These are phyloP conservation scores for Taiwanofungus camphoratus DNA, from an alignment of 1,284 basidiomycete species.

Conservation along the genomic window DNA sequence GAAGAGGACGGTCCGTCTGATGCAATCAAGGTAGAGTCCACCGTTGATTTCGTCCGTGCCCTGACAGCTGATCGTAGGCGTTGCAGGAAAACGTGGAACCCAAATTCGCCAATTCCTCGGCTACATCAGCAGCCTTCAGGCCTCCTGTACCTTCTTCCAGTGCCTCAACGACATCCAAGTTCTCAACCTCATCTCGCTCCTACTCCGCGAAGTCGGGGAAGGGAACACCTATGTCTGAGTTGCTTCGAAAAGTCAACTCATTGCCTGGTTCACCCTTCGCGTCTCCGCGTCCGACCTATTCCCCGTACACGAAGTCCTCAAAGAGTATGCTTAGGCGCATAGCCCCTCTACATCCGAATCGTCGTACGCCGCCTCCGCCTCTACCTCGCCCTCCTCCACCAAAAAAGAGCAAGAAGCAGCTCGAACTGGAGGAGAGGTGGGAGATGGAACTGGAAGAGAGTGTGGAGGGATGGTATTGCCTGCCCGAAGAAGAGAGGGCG, in stretches of 20 bases:
- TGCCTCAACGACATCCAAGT: constrained; percentile 13
- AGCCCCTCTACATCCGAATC: constrained; percentile 67
- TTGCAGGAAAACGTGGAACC: constrained; percentile 3
- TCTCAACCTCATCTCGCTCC: constrained; percentile 15
- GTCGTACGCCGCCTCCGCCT: constrained; percentile 63
- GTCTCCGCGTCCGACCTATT: constrained; percentile 42
- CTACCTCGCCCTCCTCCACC: constrained; percentile 56
- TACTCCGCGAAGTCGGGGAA: constrained; percentile 30
- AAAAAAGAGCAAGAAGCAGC: constrained; percentile 72
- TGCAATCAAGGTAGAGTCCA: background rate
- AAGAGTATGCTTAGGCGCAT: constrained; percentile 56
- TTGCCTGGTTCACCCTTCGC: constrained; percentile 58
- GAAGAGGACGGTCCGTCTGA: constrained; percentile 5
- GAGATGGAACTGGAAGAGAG: constrained; percentile 71
- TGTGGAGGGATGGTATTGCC: constrained; percentile 65
- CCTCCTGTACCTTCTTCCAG: constrained; percentile 4
- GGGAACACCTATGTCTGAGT: constrained; percentile 62
- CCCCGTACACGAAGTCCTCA: constrained; percentile 60
- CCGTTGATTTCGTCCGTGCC: too few species aligned
- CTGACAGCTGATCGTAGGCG: too few species aligned
- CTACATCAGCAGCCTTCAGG: constrained; percentile 6
- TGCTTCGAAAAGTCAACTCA: constrained; percentile 65
- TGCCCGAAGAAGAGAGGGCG: constrained; percentile 60
- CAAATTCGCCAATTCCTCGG: background rate
- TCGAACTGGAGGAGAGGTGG: constrained; percentile 69